Evolutionary conservation across 1,139 yeast species (phyloP).

Genomic region (Pichia terricola): DNA sequence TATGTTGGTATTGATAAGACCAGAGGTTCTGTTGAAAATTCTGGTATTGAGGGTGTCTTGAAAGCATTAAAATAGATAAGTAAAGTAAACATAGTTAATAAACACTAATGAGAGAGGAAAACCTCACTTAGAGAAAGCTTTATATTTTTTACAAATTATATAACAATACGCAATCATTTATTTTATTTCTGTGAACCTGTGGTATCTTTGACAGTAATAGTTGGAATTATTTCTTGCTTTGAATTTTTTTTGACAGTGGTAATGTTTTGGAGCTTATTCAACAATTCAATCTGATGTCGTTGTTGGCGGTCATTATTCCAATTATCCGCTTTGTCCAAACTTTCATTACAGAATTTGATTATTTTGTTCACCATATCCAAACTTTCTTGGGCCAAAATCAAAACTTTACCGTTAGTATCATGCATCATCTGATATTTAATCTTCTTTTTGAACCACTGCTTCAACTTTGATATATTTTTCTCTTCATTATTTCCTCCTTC

Average conservation of each 20-base stretch:
- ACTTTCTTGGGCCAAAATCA: slow-evolving; percentile 81
- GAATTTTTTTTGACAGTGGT: too few relatives aligned
- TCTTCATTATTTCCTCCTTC: slow-evolving; percentile 3
- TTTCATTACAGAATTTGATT: slow-evolving; percentile 75
- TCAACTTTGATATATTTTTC: slow-evolving; percentile 7
- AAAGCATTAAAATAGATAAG: slow-evolving; percentile 2
- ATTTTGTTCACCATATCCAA: slow-evolving; percentile 80
- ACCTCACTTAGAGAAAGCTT: too few relatives aligned
- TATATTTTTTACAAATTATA: too few relatives aligned
- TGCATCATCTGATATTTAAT: slow-evolving; percentile 22
- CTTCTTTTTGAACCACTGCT: slow-evolving; percentile 21
- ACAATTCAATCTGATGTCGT: slow-evolving; percentile 19
- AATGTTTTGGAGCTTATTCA: slow-evolving; percentile 17
- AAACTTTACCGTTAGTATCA: slow-evolving; percentile 51
- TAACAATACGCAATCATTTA: too few relatives aligned
- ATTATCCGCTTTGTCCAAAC: slow-evolving; percentile 70
- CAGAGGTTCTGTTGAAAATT: slow-evolving; percentile 33
- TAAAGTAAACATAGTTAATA: background rate
- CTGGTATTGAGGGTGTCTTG: slow-evolving; percentile 23
- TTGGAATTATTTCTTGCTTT: background rate
- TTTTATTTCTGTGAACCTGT: too few relatives aligned
- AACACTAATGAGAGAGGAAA: background rate
- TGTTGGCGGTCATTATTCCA: slow-evolving; percentile 39
- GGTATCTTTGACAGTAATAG: background rate
- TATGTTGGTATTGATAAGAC: slow-evolving; percentile 53